Evolutionary conservation across 345 rosid genomes (phyloP).

Genomic region (Aquilaria yunnanensis): DNA sequence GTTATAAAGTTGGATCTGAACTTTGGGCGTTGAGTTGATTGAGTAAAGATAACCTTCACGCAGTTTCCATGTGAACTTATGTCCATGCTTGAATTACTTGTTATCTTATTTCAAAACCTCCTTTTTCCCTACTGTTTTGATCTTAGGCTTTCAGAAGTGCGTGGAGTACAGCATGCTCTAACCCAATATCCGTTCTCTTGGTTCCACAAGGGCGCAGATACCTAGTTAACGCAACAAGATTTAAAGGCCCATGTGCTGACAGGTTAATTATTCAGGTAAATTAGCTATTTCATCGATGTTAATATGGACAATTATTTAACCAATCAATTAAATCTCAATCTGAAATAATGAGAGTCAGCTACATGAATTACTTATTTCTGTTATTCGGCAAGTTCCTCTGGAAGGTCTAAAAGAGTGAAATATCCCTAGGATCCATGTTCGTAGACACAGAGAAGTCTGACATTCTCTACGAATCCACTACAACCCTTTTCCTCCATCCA

Average conservation of each 20-base stretch:
- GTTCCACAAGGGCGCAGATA: slow-evolving; percentile 68
- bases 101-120: slow-evolving; percentile 1
- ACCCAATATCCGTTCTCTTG: slow-evolving; percentile 59
- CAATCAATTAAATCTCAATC: too few species aligned
- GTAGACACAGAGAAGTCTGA: too few species aligned
- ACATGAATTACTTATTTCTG: too few species aligned
- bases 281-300: not conserved
- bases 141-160: slow-evolving; percentile 67
- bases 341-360: too few species aligned
- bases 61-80: too few species aligned
- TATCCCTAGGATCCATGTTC: not conserved
- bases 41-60: too few species aligned
- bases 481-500: too few species aligned
- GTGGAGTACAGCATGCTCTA: slow-evolving; percentile 71
- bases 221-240: slow-evolving; percentile 76
- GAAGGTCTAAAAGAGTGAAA: too few species aligned
- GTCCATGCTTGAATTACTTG: not conserved
- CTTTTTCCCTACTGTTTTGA: slow-evolving; percentile 7
- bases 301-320: not conserved
- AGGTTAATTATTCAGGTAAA: slow-evolving; percentile 71
- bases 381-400: not conserved
- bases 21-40: too few species aligned
- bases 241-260: slow-evolving; percentile 82
- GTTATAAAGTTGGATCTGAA: too few species aligned
- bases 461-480: too few species aligned